Evolutionary conservation across 441 rosid species (phyloP), one percentile per base, ranked within the genome.

Genomic region (Arabidopsis lyrata): DNA sequence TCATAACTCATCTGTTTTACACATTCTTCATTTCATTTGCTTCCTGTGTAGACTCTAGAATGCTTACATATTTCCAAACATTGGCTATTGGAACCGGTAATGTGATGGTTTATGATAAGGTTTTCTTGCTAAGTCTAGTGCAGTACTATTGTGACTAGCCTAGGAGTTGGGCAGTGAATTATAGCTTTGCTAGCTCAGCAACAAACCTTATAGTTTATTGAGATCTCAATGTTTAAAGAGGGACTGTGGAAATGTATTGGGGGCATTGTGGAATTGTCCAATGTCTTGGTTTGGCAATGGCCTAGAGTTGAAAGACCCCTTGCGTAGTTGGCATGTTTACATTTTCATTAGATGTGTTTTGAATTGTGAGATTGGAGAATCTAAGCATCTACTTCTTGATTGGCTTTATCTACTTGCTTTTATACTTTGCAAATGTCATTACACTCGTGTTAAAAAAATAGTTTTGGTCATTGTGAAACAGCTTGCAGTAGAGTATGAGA

Each of bases 401-500:
- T 70, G 22, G 11, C 5, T 76, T 1, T 34, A 41, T 24, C 27
- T 45, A 34, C 42, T 47, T 8, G 6, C 15, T 24, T 8, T 18
- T 52, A 0, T 5, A 18, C 24, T 27, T 45, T 41, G 38, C 20
- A 34, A 42, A 42, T 48, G 52, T 64, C 32, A 3, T 1, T 20
- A 3, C 38, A 47, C 32, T 63, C 15, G 34, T 56, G 36, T 71
- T 32, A 18, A 16, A 18, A 16, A 35, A 29, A 4, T 53, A 27
- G 16, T 54, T 32, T 31, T 54, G 11, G 11, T 42, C 10, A 8
- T 18, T 63, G 57, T 64, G 62, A 52, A 63, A 73, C 89, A 91
- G 98, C 97, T 92, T 65, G 94, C 95, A 2, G 97, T 91, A 74
- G 95, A 88, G 83, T 88, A 88, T 59, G 97, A 87, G 85, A 85